phyloP scores from a whole-genome alignment of 2,329 filamentous ascomycete genomes.

The Chaetomium sp. region DNA sequence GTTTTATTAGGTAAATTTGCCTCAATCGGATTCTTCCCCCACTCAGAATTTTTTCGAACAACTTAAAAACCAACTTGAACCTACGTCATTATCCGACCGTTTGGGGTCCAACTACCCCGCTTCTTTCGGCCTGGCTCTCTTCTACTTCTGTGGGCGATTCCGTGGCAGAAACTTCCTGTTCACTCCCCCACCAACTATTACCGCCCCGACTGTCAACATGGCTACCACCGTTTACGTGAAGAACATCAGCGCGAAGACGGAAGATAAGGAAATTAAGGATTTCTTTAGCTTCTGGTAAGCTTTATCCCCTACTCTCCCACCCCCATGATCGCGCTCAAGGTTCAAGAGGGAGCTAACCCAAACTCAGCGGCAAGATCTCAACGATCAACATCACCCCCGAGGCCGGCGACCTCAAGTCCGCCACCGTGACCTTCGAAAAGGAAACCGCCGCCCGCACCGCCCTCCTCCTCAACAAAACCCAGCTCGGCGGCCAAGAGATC shows the following conservation, averaged over 20 bases:
- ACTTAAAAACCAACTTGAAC: no score
- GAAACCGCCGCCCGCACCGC: conserved; percentile 95
- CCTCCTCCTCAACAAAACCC: conserved; percentile 92
- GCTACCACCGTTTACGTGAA: conserved; percentile 74
- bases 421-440: conserved; percentile 95
- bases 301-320: background rate
- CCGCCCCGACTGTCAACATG: conserved; percentile 37
- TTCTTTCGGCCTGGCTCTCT: background rate
- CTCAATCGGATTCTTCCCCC: no score
- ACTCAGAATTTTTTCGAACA: no score
- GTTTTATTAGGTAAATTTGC: no score
- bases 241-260: conserved; percentile 76
- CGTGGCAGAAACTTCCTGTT: no score
- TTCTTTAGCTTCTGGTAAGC: conserved; percentile 95
- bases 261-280: conserved; percentile 85
- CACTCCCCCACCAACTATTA: background rate
- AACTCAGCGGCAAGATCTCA: conserved; percentile 77
- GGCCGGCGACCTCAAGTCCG: conserved; percentile 63
- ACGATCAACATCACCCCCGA: conserved; percentile 66
- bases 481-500: conserved; percentile 83
- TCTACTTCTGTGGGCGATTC: no score
- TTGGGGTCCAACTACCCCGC: no score
- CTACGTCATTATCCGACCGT: no score
- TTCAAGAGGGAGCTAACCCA: conserved; percentile 9
- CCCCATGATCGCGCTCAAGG: background rate